phyloP scores from a whole-genome alignment of 768 basidiomycete genomes.

The Xerocomellus dryophilus region DNA sequence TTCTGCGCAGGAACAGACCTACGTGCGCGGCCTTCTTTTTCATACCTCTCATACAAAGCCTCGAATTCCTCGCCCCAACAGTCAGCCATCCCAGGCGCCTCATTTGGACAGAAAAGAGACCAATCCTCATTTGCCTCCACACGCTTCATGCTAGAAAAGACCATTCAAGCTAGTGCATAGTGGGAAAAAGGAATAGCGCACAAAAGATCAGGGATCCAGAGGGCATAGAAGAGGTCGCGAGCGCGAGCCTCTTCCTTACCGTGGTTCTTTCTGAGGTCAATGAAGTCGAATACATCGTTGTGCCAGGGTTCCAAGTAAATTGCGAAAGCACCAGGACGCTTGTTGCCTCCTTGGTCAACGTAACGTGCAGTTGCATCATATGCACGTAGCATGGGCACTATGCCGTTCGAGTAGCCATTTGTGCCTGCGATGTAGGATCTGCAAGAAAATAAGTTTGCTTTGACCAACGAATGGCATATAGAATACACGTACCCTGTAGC shows the following conservation, averaged over 20 bases:
- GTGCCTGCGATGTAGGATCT: constrained; percentile 99
- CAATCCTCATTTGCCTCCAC: constrained; percentile 87
- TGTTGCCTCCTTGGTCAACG: constrained; percentile 99
- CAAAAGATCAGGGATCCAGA: constrained; percentile 98
- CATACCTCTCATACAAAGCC: constrained; percentile 79
- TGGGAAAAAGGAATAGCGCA: constrained; percentile 36
- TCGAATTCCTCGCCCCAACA: constrained; percentile 91
- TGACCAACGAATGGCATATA: background rate
- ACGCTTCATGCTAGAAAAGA: constrained; percentile 79
- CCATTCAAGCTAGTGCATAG: background rate
- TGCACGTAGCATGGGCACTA: constrained; percentile 98
- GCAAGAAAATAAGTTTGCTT: constrained; percentile 4
- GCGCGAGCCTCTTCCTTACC: constrained; percentile 98
- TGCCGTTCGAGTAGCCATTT: constrained; percentile 98
- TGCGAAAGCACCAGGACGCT: constrained; percentile 96
- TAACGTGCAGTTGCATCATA: constrained; percentile 98
- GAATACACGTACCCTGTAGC: constrained; percentile 74
- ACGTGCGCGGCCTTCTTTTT: constrained; percentile 82
- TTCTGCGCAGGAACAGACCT: constrained; percentile 92
- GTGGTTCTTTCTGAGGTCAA: constrained; percentile 97
- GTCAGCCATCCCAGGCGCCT: constrained; percentile 87
- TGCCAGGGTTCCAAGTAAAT: constrained; percentile 99
- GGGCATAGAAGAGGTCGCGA: constrained; percentile 94
- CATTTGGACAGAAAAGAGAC: constrained; percentile 97
- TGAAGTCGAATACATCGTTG: constrained; percentile 93